phyloP scores from a whole-genome alignment of 2,329 filamentous ascomycete species.

The Cladosporium sp. region DNA sequence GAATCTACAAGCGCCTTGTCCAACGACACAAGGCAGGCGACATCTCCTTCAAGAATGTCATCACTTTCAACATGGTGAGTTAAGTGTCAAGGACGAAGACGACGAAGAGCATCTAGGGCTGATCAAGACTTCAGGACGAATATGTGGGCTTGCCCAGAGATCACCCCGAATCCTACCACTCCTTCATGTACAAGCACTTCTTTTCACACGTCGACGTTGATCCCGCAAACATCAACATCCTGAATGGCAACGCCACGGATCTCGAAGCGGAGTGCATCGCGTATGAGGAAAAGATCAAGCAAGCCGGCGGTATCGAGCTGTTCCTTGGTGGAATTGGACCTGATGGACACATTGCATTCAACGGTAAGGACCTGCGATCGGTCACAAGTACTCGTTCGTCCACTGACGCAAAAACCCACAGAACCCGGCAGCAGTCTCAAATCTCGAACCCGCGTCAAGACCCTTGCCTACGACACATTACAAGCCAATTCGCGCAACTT shows the following conservation, averaged over 20 bases:
- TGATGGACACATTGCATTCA: conserved; percentile 87
- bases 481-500: conserved; percentile 84
- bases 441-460: conserved; percentile 80
- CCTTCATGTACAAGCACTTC: conserved; percentile 91
- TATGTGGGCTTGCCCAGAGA: conserved; percentile 80
- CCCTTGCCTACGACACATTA: conserved; percentile 81
- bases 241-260: conserved; percentile 74
- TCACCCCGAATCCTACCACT: conserved; percentile 82
- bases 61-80: conserved; percentile 84
- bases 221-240: conserved; percentile 78
- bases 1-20: conserved; percentile 74
- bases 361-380: conserved; percentile 34
- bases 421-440: conserved; percentile 77
- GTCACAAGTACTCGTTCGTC: conserved; percentile 55
- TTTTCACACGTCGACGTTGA: conserved; percentile 81
- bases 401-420: conserved; percentile 70
- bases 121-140: conserved; percentile 58
- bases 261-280: conserved; percentile 71
- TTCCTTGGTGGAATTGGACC: conserved; percentile 83
- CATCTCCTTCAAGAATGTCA: conserved; percentile 81
- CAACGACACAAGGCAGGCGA: conserved; percentile 65
- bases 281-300: conserved; percentile 74
- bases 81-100: neutral
- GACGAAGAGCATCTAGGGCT: no score
- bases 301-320: conserved; percentile 73